Base-by-base conservation (phyloP, 768 basidiomycete species). In the Agaricus blazei region DNA sequence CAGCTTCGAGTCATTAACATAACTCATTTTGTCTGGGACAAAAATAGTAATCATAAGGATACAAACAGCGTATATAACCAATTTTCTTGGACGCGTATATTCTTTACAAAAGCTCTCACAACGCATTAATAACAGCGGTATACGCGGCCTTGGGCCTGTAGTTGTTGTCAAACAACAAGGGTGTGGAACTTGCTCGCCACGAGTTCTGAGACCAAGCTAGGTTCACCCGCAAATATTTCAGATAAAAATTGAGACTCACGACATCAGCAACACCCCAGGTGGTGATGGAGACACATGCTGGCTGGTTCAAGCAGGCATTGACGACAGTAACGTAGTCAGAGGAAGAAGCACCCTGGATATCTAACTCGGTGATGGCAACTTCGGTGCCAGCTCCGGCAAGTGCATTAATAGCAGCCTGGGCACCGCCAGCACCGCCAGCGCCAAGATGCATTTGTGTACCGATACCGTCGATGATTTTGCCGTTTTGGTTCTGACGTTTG, bases 291-390 rank as follows among this genome's bases (percentile, higher is more conserved):
- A 79, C 65, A 58, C 79, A 81, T 23, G 61, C 60, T 6, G 76
- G 62, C 4, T 72, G 69, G 26, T 67, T 66, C 52, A 78, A 63
- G 63, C 79, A 81, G n/a, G 78, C 79, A 37, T 71, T 73, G 37
- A 72, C 71, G 48, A 79, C 78, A 3, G 66, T 67, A 23, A 62
- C 58, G 63, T 79, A 81, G 66, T 81, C 79, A 51, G 64, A 72
- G 3, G 73, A 40, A 2, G 71, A 43, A 42, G 68, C 70, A 47
- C 66, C 66, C 15, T 65, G 65, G 46, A 78, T 78, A 58, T 75
- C 75, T 41, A 77, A 68, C 57, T 77, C 77, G 5, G 79, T 80
- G 62, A 80, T 73, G n/a, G 75, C 79, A 29, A 81, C 70, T 58
- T 79, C 74, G 23, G 73, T 68, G 26, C 69, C 72, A n/a, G 75